Conservation (phyloP, 257 asterid species). For the Ocimum tenuiflorum region DNA sequence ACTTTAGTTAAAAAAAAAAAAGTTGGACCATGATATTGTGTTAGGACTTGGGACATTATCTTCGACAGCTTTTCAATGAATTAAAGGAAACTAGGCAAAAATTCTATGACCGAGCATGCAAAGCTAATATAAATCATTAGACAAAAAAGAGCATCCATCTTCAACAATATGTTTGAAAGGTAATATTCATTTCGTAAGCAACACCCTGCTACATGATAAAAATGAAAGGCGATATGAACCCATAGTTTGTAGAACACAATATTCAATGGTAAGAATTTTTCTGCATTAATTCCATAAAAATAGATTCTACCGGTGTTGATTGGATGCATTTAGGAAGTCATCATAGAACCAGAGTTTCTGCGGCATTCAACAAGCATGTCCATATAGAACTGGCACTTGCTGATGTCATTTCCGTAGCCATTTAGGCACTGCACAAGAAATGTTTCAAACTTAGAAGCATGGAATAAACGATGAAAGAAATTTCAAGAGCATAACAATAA, state of each 20-base stretch:
- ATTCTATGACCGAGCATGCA: too few species aligned
- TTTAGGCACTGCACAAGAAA: conserved; percentile 59
- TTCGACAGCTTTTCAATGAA: too few species aligned
- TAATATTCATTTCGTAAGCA: too few species aligned
- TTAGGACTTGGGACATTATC: too few species aligned
- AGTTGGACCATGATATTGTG: too few species aligned
- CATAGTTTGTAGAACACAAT: neutral
- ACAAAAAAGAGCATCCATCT: too few species aligned
- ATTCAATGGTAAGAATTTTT: neutral
- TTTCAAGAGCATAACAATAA: neutral
- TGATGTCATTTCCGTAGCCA: conserved; percentile 54
- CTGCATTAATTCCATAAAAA: neutral
- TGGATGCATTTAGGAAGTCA: neutral
- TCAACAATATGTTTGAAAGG: too few species aligned
- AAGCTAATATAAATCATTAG: too few species aligned
- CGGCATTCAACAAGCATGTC: conserved; percentile 73
- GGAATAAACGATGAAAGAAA: neutral
- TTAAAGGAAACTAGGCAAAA: too few species aligned
- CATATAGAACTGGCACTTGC: conserved; percentile 85
- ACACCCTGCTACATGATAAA: too few species aligned
- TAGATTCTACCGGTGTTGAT: neutral
- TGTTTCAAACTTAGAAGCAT: neutral
- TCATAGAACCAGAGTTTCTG: conserved; percentile 56
- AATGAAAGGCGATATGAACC: neutral
- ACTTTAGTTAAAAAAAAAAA: too few species aligned